Percentiles rank a stretch among this genome's conserved stretches.
These are phyloP conservation scores for Gastrolobium villosum DNA, from an alignment of 306 rosid species.

Conservation along the genomic window DNA sequence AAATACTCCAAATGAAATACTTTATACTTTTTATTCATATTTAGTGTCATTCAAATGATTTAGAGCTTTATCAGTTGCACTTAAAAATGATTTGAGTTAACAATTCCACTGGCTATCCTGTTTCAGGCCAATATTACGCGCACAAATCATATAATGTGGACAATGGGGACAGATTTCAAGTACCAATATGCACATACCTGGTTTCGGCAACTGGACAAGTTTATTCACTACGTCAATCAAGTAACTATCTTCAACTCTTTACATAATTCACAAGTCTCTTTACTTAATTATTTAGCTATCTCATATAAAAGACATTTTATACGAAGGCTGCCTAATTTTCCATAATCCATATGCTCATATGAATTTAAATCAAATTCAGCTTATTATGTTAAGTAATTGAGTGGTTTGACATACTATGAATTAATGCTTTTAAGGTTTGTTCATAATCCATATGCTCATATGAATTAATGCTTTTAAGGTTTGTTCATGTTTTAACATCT, in stretches of 20 bases:
- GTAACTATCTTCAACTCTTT: slow-evolving; percentile 51
- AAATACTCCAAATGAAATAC: slow-evolving; percentile 22
- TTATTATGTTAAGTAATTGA: neutral
- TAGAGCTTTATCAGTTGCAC: slow-evolving; percentile 26
- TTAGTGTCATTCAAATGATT: slow-evolving; percentile 24
- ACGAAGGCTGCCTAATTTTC: slow-evolving; percentile 12
- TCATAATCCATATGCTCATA: too few relatives aligned
- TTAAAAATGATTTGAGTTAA: slow-evolving; percentile 23
- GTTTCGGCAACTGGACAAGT: slow-evolving; percentile 93
- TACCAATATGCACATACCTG: slow-evolving; percentile 92
- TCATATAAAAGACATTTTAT: slow-evolving; percentile 32
- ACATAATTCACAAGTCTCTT: slow-evolving; percentile 34
- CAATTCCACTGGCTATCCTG: slow-evolving; percentile 45
- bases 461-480: too few relatives aligned
- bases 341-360: too few relatives aligned
- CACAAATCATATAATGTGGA: slow-evolving; percentile 97
- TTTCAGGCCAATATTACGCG: slow-evolving; percentile 94
- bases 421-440: too few relatives aligned
- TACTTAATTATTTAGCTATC: slow-evolving; percentile 17
- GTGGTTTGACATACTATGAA: slow-evolving; percentile 41
- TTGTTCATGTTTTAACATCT: too few relatives aligned
- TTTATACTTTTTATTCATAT: slow-evolving; percentile 8
- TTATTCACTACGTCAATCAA: slow-evolving; percentile 92
- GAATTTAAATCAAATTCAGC: slow-evolving; percentile 29
- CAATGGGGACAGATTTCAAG: slow-evolving; percentile 99